Conservation (phyloP, 2,329 filamentous ascomycete species). For the Fusarium tjaetaba region DNA sequence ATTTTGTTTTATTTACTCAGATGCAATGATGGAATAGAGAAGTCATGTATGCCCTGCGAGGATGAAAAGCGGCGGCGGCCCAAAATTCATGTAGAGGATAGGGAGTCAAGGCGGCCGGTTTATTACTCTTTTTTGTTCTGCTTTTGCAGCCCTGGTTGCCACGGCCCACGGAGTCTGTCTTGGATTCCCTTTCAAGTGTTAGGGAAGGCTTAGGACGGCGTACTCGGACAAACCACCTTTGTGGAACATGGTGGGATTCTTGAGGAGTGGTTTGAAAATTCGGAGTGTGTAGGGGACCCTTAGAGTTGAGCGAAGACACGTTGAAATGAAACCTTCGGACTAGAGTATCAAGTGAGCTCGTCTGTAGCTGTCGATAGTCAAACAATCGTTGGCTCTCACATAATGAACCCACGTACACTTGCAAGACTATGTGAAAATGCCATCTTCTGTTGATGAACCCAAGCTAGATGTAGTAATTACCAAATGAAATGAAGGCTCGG, state of each 20-base stretch:
- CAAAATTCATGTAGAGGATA: slow-evolving; percentile 56
- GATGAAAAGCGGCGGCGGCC: slow-evolving; percentile 48
- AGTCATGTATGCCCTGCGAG: slow-evolving; percentile 53
- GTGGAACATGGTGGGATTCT: slow-evolving; percentile 30
- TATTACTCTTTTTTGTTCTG: slow-evolving; percentile 34
- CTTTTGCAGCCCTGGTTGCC: slow-evolving; percentile 38
- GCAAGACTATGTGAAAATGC: slow-evolving; percentile 6
- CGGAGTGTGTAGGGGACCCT: slow-evolving; percentile 45
- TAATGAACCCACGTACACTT: background rate
- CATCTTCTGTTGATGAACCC: background rate
- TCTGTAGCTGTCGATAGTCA: slow-evolving; percentile 31
- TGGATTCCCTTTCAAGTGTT: slow-evolving; percentile 51
- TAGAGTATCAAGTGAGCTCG: slow-evolving; percentile 50
- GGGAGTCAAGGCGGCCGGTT: slow-evolving; percentile 52
- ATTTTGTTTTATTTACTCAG: slow-evolving; percentile 42
- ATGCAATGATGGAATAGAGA: slow-evolving; percentile 54
- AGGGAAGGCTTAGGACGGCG: slow-evolving; percentile 41
- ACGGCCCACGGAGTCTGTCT: slow-evolving; percentile 35
- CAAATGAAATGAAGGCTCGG: background rate
- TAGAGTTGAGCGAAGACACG: slow-evolving; percentile 37
- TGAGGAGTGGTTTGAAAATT: slow-evolving; percentile 36
- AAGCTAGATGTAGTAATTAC: too few relatives aligned
- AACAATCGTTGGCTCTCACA: slow-evolving; percentile 31
- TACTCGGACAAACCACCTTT: slow-evolving; percentile 37
- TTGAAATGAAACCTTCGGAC: slow-evolving; percentile 35